Conservation (phyloP, 441 rosid species). For the Omphalea diandra region DNA sequence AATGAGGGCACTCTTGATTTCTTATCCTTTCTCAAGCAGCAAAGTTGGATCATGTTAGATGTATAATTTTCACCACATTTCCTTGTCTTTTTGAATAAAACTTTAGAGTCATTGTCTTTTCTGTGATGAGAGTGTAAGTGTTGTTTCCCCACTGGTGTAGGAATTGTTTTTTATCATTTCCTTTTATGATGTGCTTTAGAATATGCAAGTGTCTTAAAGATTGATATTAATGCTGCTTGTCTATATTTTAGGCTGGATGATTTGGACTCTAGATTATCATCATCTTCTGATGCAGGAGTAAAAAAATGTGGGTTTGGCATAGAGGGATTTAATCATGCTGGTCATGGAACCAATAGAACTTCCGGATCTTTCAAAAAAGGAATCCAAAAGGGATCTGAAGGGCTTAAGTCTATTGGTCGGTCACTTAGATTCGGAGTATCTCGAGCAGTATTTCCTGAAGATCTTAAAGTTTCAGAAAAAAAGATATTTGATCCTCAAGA, state of each 20-base stretch:
- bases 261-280: constrained; percentile 77
- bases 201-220: constrained; percentile 6
- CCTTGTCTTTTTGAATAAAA: constrained; percentile 3
- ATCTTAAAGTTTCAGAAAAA: constrained; percentile 82
- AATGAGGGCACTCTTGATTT: constrained; percentile 15
- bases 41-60: constrained; percentile 8
- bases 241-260: constrained; percentile 71
- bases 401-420: constrained; percentile 89
- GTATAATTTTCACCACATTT: constrained; percentile 5
- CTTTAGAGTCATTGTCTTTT: background rate
- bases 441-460: constrained; percentile 93
- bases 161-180: background rate
- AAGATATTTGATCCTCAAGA: constrained; percentile 95
- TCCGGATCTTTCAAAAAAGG: constrained; percentile 81
- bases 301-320: constrained; percentile 65
- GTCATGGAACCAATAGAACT: constrained; percentile 43
- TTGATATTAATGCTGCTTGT: constrained; percentile 19
- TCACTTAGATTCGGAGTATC: constrained; percentile 90
- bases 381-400: constrained; percentile 84
- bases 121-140: background rate
- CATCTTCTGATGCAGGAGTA: constrained; percentile 57
- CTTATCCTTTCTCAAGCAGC: background rate
- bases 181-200: background rate
- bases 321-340: constrained; percentile 57
- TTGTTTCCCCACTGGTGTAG: background rate